A percentile compares a stretch with the other conserved stretches of the same genome.
These are phyloP conservation scores for Cryptococcus sp. DNA, from an alignment of 1,284 basidiomycete species.

Conservation along the genomic window DNA sequence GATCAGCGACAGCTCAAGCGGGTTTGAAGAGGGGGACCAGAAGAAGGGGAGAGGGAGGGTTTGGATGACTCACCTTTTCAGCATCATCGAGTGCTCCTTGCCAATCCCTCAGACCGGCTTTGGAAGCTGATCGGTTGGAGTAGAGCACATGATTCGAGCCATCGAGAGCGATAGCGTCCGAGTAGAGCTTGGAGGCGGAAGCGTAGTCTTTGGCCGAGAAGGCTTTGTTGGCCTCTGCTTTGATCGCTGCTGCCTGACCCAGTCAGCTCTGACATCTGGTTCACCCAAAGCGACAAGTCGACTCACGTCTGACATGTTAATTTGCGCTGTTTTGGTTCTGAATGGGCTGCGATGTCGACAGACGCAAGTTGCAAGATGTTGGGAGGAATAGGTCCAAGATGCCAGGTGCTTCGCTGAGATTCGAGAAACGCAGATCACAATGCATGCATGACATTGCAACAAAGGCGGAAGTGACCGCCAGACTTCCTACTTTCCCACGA, in stretches of 20 bases:
- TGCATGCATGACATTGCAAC: too few species aligned
- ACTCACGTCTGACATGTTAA: too few species aligned
- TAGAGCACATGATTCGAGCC: slow-evolving; percentile 79
- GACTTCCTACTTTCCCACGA: too few species aligned
- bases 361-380: too few species aligned
- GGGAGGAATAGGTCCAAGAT: too few species aligned
- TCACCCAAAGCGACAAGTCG: background rate
- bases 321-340: too few species aligned
- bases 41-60: background rate
- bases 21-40: background rate
- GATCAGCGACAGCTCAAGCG: slow-evolving; percentile 6
- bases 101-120: slow-evolving; percentile 77
- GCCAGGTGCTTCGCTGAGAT: too few species aligned
- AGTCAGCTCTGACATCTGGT: background rate
- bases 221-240: slow-evolving; percentile 93
- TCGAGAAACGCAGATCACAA: too few species aligned
- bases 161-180: slow-evolving; percentile 80
- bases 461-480: too few species aligned
- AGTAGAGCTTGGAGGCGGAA: slow-evolving; percentile 73
- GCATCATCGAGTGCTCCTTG: slow-evolving; percentile 77
- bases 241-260: slow-evolving; percentile 56
- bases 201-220: slow-evolving; percentile 91
- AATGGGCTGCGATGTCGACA: too few species aligned
- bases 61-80: slow-evolving; percentile 61
- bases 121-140: slow-evolving; percentile 88